These are phyloP conservation scores for Tothia fuscella DNA, from an alignment of 2,329 filamentous ascomycete species.

Conservation along the genomic window DNA sequence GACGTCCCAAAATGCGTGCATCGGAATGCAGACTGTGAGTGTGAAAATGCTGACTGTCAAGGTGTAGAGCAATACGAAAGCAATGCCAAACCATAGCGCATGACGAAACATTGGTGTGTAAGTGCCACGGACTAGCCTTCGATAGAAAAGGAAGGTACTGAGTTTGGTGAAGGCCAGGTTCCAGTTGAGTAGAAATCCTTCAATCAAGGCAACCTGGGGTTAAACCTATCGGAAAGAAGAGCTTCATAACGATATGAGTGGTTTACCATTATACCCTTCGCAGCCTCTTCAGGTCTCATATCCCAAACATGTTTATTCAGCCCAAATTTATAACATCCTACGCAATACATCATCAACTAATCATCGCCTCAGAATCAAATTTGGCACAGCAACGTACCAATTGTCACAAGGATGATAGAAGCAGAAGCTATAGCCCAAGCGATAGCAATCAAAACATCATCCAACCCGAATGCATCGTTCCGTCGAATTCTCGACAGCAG, in stretches of 20 bases:
- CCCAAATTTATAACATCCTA: slow-evolving; percentile 13
- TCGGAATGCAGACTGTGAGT: slow-evolving; percentile 22
- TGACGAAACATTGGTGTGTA: slow-evolving; percentile 18
- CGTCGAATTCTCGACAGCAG: neutral
- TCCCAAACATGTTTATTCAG: slow-evolving; percentile 28
- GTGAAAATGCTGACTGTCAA: slow-evolving; percentile 21
- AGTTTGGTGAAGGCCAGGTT: slow-evolving; percentile 24
- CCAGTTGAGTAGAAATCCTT: slow-evolving; percentile 15
- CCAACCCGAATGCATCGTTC: neutral
- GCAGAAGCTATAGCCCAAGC: slow-evolving; percentile 1
- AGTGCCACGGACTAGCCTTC: slow-evolving; percentile 20
- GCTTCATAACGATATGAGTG: too few species aligned
- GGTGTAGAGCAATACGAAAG: slow-evolving; percentile 7
- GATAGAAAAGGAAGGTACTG: slow-evolving; percentile 26
- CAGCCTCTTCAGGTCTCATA: slow-evolving; percentile 12
- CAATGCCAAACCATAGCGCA: slow-evolving; percentile 17
- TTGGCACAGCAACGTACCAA: too few species aligned
- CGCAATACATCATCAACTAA: too few species aligned
- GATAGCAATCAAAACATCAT: slow-evolving; percentile 9
- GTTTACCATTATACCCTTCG: slow-evolving; percentile 14
- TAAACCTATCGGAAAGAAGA: too few species aligned
- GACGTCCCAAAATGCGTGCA: slow-evolving; percentile 23
- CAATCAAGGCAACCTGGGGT: too few species aligned
- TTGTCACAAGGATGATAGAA: too few species aligned
- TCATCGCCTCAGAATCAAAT: too few species aligned